Evolutionary conservation across 1,284 basidiomycete genomes (phyloP).

Genomic region (Puccinia polysora): DNA sequence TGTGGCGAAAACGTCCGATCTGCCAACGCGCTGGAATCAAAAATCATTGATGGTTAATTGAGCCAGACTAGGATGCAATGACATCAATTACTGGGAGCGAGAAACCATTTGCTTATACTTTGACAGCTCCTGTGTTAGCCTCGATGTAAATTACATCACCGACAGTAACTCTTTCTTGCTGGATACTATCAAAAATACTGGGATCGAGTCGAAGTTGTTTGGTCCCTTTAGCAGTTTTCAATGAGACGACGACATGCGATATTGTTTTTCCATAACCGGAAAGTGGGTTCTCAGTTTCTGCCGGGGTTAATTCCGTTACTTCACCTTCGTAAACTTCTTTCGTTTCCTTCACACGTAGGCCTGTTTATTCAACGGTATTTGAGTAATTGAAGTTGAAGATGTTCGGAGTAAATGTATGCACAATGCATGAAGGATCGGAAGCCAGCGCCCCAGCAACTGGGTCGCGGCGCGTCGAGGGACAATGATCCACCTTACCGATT

Average conservation of each 20-base stretch:
- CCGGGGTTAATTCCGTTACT: constrained; percentile 91
- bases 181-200: constrained; percentile 90
- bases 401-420: background rate
- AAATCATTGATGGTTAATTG: too few relatives aligned
- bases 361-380: constrained; percentile 55
- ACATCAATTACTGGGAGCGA: background rate
- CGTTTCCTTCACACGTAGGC: constrained; percentile 92
- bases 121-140: constrained; percentile 88
- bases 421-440: background rate
- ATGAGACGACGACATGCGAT: constrained; percentile 88
- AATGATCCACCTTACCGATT: constrained; percentile 66
- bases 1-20: constrained; percentile 97
- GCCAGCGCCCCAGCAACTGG: too few relatives aligned
- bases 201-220: constrained; percentile 94
- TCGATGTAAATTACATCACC: constrained; percentile 98
- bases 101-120: constrained; percentile 63
- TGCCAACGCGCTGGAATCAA: constrained; percentile 71
- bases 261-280: constrained; percentile 98
- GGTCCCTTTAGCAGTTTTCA: constrained; percentile 97
- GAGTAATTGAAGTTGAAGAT: constrained; percentile 7
- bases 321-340: constrained; percentile 99
- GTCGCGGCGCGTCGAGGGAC: background rate
- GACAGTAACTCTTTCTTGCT: constrained; percentile 94
- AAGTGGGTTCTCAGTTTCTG: constrained; percentile 88
- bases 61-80: too few relatives aligned